Percentiles rank a stretch among this genome's conserved stretches.
Evolutionary conservation across 2,329 filamentous ascomycete genomes (phyloP).

Genomic region (Myriosclerotinia duriaeana): DNA sequence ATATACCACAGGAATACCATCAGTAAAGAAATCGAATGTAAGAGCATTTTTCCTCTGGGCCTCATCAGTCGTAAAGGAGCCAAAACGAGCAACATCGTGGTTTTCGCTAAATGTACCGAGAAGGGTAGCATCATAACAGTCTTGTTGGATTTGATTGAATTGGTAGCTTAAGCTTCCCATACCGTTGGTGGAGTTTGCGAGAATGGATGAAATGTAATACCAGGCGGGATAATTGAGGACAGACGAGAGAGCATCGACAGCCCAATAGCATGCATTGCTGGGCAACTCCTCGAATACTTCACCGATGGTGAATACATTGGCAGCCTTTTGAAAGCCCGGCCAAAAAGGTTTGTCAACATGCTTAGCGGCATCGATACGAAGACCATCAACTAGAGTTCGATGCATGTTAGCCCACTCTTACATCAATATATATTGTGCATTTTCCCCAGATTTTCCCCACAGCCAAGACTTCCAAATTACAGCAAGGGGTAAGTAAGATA

Average conservation of each 20-base stretch:
- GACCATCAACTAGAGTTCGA: slow-evolving; percentile 43
- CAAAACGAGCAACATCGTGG: slow-evolving; percentile 46
- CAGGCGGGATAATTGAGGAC: slow-evolving; percentile 35
- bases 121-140: slow-evolving; percentile 43
- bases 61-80: slow-evolving; percentile 31
- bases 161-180: slow-evolving; percentile 36
- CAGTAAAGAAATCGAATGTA: slow-evolving; percentile 48
- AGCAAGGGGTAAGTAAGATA: slow-evolving; percentile 48
- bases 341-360: slow-evolving; percentile 54
- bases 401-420: not conserved
- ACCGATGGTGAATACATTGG: slow-evolving; percentile 58
- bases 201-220: slow-evolving; percentile 45
- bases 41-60: slow-evolving; percentile 48
- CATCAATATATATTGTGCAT: slow-evolving; percentile 50
- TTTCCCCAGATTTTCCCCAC: slow-evolving; percentile 8
- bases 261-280: slow-evolving; percentile 43
- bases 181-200: slow-evolving; percentile 37
- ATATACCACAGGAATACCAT: slow-evolving; percentile 54
- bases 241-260: slow-evolving; percentile 21
- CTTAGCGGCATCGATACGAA: slow-evolving; percentile 51
- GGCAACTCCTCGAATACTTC: slow-evolving; percentile 58
- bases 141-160: slow-evolving; percentile 34
- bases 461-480: slow-evolving; percentile 1
- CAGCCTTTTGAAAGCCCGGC: slow-evolving; percentile 51
- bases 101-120: slow-evolving; percentile 47